Evolutionary conservation across 306 rosid species (phyloP), one percentile per base, ranked within the genome.

Genomic region (Vachellia collinsii): DNA sequence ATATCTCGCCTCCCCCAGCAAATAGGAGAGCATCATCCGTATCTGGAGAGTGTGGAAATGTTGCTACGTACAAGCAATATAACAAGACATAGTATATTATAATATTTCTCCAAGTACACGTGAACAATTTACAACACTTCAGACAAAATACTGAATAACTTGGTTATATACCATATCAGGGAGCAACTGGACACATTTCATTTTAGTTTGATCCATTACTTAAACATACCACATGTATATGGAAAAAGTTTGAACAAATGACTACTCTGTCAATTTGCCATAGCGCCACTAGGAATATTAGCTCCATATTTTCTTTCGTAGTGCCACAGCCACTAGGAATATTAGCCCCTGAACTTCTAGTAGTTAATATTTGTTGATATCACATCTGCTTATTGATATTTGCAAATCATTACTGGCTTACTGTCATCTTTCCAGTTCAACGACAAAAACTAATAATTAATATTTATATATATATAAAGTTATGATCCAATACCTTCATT

Each of bases 271-370:
- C 59, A 38, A 7, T 64, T 29, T 64, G 22, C 16, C 70, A 29
- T 19, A 39, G 25, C 2, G 48, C 65, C 70, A 16, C 51, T 6
- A 3, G 20, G 38, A 42, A 64, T 39, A 44, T 23, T 12, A 11
- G 63, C 39, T 48, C 54, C 29, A 68, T 46, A 10, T 8, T 63
- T 50, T 72, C 38, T 62, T 43, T 19, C 16, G 4, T n/a, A 1
- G 65, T n/a, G 34, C 0, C 46, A 56, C 63, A 76, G 38, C 22
- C 70, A 16, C 51, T 6, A 3, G 20, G 38, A 42, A 64, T 39
- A 44, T 23, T 12, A 11, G 63, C 39, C 61, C 56, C 29, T 37
- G 54, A 58, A 47, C 44, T 63, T 70, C 80, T 50, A 84, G 36
- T 1, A 37, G 43, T 56, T 20, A 56, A 16, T 47, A 23, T 23